These are phyloP conservation scores for Annona squamosa DNA, from an alignment of 164 flowering plant species.

Conservation along the genomic window DNA sequence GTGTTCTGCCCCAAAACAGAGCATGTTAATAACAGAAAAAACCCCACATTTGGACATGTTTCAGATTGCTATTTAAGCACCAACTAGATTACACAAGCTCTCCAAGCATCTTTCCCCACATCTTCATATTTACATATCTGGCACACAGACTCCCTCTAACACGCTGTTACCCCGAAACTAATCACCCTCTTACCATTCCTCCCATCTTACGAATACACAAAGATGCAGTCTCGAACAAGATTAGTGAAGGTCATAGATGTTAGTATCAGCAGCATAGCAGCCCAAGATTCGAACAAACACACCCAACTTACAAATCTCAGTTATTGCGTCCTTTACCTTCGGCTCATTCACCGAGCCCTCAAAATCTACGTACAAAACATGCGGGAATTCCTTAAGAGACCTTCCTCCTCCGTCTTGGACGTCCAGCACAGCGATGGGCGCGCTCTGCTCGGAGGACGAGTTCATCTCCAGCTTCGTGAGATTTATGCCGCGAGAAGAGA, in stretches of 20 bases:
- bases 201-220: not conserved
- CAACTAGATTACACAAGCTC: not conserved
- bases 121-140: not conserved
- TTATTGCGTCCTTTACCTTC: slow-evolving; percentile 20
- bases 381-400: slow-evolving; percentile 14
- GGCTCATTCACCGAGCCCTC: slow-evolving; percentile 21
- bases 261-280: slow-evolving; percentile 19
- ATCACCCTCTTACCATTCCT: not conserved
- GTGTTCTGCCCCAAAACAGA: not conserved
- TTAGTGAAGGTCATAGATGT: slow-evolving; percentile 19
- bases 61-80: not conserved
- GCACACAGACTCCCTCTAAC: not conserved
- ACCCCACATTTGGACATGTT: no score
- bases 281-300: slow-evolving; percentile 20
- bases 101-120: no score
- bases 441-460: not conserved
- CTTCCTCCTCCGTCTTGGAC: slow-evolving; percentile 5
- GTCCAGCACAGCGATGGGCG: slow-evolving; percentile 15
- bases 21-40: not conserved
- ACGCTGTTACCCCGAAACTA: not conserved
- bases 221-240: not conserved
- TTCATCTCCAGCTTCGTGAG: slow-evolving; percentile 24
- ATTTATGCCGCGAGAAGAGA: slow-evolving; percentile 18
- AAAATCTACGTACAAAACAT: slow-evolving; percentile 21
- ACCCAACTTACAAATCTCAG: slow-evolving; percentile 15